Base-by-base conservation (phyloP, 768 basidiomycete species). In the Suillus subalutaceus region DNA sequence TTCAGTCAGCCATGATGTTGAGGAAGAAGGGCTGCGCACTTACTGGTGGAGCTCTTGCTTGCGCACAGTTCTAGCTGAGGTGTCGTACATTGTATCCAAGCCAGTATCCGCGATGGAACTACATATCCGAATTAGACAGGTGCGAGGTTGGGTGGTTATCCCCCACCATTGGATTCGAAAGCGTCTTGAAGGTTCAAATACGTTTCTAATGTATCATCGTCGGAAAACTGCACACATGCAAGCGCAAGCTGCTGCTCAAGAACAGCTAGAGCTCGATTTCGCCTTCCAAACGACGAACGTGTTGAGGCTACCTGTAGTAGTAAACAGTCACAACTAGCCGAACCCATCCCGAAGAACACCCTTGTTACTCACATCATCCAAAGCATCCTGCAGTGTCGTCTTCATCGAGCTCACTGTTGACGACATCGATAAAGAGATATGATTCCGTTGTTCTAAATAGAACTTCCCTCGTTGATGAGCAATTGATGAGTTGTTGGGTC, bases 111-210 rank as follows among this genome's bases (percentile, higher is more conserved):
- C 0, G 86, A 85, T 4, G 92, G 86, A 43, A 94, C 93, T 94
- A 64, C n/a, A 64, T 30, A 44, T 70, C 61, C 69, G 46, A 71
- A 67, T 40, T 63, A 35, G 59, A 62, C 38, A 55, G 35, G 35
- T 43, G 60, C 48, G 12, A 46, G 23, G 62, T 38, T 18, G 66
- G 41, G 13, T 16, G 50, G 64, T 32, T 55, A 64, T 16, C 44
- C 72, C 90, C 66, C 70, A 93, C 93, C 81, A 72, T 95, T 95
- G 76, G 90, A 92, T 74, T 94, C 90, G 69, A 95, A 94, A 1
- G 87, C 87, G 69, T 91, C 86, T 73, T 95, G 93, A 50, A 93
- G 78, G 12, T 85, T 82, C 23, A 89, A 73, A 75, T 93, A 91
- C 56, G 79, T 76, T 44, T 82, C 80, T 68, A 87, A 80, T 10